A percentile compares a stretch with the other conserved stretches of the same genome.
Evolutionary conservation across 192 early-diverging fungal species (phyloP).

Genomic region (Funneliformis mosseae): DNA sequence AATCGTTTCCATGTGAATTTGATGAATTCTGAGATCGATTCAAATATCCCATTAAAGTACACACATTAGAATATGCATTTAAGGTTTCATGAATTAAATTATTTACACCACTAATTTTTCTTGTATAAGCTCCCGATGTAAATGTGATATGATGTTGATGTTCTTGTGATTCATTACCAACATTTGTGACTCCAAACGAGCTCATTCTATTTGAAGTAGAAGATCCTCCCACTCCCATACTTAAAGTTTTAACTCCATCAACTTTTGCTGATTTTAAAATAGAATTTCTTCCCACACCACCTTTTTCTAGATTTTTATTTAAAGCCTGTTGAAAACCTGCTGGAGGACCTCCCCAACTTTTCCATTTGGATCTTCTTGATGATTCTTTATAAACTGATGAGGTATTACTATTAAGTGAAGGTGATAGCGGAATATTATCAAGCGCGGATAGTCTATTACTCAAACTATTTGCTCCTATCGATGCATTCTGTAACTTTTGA

Average conservation of each 20-base stretch:
- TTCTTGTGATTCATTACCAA: not conserved
- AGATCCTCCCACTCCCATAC: too few species aligned
- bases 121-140: not conserved
- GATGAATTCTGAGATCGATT: not conserved
- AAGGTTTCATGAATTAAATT: conserved; percentile 10
- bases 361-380: conserved; percentile 5
- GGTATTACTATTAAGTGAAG: not conserved
- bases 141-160: not conserved
- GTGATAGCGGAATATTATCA: not conserved
- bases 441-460: not conserved
- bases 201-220: not conserved
- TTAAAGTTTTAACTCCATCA: not conserved
- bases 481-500: conserved; percentile 22
- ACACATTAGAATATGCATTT: conserved; percentile 11
- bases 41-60: conserved; percentile 25
- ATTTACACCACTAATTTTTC: not conserved
- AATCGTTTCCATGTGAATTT: not conserved
- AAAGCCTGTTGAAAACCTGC: not conserved
- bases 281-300: not conserved
- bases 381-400: not conserved
- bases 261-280: not conserved
- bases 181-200: not conserved
- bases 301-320: not conserved
- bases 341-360: conserved; percentile 32
- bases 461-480: not conserved